Percentiles rank a stretch among this genome's conserved stretches.
phyloP scores from a whole-genome alignment of 768 basidiomycete species.

The Pleurotus citrinopileatus region DNA sequence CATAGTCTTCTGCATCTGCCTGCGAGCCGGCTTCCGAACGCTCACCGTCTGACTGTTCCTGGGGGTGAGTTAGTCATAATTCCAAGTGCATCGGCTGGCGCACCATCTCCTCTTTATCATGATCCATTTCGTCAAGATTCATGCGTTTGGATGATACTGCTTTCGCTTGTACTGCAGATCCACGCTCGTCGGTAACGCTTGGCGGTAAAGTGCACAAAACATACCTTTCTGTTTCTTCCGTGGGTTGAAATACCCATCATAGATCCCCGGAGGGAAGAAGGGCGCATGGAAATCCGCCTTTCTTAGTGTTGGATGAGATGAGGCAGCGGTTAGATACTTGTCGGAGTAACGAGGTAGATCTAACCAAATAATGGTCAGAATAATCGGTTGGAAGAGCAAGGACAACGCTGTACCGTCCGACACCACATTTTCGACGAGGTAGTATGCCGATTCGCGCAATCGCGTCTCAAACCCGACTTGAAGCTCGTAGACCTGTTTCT shows the following conservation, averaged over 20 bases:
- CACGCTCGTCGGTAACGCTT: background rate
- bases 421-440: conserved; percentile 68
- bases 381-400: conserved; percentile 19
- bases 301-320: conserved; percentile 64
- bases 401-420: conserved; percentile 41
- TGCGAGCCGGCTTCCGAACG: conserved; percentile 67
- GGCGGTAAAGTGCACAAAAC: conserved; percentile 1
- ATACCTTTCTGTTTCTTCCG: conserved; percentile 59
- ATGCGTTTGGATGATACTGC: conserved; percentile 38
- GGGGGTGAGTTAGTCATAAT: background rate
- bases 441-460: conserved; percentile 70
- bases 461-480: conserved; percentile 67
- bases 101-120: conserved; percentile 62
- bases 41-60: conserved; percentile 75
- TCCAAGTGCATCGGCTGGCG: conserved; percentile 3
- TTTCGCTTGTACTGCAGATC: conserved; percentile 23
- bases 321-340: conserved; percentile 66
- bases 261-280: conserved; percentile 76
- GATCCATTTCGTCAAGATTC: conserved; percentile 67
- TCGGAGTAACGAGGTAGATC: conserved; percentile 83
- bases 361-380: conserved; percentile 21
- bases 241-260: conserved; percentile 79
- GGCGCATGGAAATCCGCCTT: conserved; percentile 67
- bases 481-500: conserved; percentile 60
- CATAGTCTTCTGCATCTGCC: conserved; percentile 69